Evolutionary conservation across 345 rosid species (phyloP).

Genomic region (Conringia planisiliqua): DNA sequence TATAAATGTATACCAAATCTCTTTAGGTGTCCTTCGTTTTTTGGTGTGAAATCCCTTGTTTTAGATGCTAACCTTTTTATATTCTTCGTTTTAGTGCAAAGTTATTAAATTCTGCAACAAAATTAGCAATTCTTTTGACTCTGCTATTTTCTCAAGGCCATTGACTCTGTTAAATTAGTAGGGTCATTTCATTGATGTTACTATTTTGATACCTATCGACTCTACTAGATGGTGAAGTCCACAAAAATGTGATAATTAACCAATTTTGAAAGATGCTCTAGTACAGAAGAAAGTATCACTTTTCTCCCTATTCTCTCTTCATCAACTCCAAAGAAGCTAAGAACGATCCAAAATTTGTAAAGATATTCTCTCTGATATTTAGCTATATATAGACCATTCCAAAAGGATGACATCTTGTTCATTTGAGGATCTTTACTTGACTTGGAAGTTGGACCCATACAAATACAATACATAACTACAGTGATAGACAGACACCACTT

Average conservation of each 20-base stretch:
- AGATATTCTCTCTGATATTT: too few relatives aligned
- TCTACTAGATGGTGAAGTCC: background rate
- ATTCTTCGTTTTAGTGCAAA: background rate
- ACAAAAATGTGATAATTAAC: background rate
- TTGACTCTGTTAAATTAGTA: background rate
- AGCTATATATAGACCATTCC: too few relatives aligned
- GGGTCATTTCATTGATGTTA: too few relatives aligned
- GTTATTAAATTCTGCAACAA: background rate
- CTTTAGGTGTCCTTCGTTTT: background rate
- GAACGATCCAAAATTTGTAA: too few relatives aligned
- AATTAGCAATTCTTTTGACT: background rate
- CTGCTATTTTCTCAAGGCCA: too few relatives aligned
- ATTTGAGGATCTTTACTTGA: too few relatives aligned
- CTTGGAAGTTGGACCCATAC: too few relatives aligned
- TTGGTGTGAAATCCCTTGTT: background rate
- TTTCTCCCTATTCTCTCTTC: background rate
- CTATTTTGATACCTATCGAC: background rate
- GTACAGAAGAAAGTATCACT: background rate
- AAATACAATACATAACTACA: too few relatives aligned
- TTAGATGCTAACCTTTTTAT: slow-evolving; percentile 5
- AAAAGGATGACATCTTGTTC: too few relatives aligned
- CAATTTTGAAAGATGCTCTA: background rate
- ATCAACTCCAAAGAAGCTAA: background rate
- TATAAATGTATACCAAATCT: slow-evolving; percentile 2
- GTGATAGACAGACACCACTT: too few relatives aligned